These are phyloP conservation scores for Globisporangium recalcitrans DNA, from an alignment of 352 stramenopile genomes.

Conservation along the genomic window DNA sequence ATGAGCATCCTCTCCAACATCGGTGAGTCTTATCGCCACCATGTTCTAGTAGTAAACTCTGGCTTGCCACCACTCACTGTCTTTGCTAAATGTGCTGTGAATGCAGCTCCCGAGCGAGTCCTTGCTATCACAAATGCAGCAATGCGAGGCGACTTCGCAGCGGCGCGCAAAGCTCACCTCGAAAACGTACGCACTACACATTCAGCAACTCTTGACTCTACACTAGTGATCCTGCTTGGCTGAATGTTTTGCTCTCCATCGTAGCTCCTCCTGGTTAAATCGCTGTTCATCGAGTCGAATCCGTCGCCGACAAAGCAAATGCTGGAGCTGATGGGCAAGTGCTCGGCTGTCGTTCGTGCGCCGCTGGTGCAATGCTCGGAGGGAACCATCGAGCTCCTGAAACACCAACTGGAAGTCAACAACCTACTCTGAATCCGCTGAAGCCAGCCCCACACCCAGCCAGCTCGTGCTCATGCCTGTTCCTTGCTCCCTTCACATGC, in stretches of 20 bases:
- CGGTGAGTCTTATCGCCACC: constrained; percentile 31
- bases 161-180: constrained; percentile 75
- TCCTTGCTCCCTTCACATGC: too few relatives aligned
- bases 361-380: constrained; percentile 67
- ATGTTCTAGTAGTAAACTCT: neutral
- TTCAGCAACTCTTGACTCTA: neutral
- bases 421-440: constrained; percentile 71
- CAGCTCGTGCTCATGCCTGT: too few relatives aligned
- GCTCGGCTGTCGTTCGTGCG: constrained; percentile 55
- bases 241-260: neutral
- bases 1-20: constrained; percentile 90
- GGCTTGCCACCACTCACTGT: neutral
- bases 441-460: too few relatives aligned
- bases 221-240: neutral
- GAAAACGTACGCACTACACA: constrained; percentile 53
- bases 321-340: constrained; percentile 85
- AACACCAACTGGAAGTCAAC: constrained; percentile 56
- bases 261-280: constrained; percentile 87
- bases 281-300: constrained; percentile 89
- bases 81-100: neutral
- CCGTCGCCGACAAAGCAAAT: constrained; percentile 88
- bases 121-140: constrained; percentile 71
- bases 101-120: constrained; percentile 78
- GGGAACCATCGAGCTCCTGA: constrained; percentile 57
- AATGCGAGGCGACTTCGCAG: constrained; percentile 72